phyloP scores from a whole-genome alignment of 768 basidiomycete genomes.

The Rhizopogon roseolus region DNA sequence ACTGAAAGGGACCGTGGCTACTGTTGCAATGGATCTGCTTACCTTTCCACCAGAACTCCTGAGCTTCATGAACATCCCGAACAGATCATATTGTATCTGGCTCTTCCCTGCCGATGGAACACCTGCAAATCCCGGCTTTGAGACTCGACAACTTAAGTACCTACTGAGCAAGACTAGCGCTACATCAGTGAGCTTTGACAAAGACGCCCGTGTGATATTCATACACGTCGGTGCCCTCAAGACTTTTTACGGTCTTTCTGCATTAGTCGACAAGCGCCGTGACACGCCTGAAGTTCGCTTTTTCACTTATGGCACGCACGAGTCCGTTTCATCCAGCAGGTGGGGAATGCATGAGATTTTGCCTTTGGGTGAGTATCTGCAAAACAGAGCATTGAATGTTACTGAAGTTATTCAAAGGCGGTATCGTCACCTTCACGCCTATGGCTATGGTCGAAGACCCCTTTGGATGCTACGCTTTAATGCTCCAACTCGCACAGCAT shows the following conservation, averaged over 20 bases:
- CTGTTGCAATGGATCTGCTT: conserved; percentile 25
- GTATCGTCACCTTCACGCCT: conserved; percentile 68
- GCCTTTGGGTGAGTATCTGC: conserved; percentile 48
- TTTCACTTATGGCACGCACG: conserved; percentile 65
- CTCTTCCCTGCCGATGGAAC: conserved; percentile 28
- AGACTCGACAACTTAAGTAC: conserved; percentile 37
- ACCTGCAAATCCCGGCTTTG: conserved; percentile 28
- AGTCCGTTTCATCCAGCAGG: conserved; percentile 39
- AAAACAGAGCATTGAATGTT: background rate
- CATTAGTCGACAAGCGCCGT: conserved; percentile 41
- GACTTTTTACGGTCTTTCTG: conserved; percentile 44
- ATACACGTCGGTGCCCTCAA: conserved; percentile 57
- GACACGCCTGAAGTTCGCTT: conserved; percentile 49
- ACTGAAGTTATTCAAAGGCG: conserved; percentile 40
- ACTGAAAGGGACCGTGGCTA: conserved; percentile 9
- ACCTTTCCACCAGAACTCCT: conserved; percentile 44
- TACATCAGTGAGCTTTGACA: conserved; percentile 29
- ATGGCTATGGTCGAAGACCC: conserved; percentile 53
- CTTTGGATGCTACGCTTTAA: conserved; percentile 39
- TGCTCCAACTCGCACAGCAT: conserved; percentile 51
- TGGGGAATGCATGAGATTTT: conserved; percentile 70
- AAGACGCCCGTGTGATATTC: conserved; percentile 51
- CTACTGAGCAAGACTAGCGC: conserved; percentile 44
- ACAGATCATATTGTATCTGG: conserved; percentile 48
- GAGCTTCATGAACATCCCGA: conserved; percentile 37